Evolutionary conservation across 2,329 filamentous ascomycete genomes (phyloP).

Genomic region (Cytospora piceae): DNA sequence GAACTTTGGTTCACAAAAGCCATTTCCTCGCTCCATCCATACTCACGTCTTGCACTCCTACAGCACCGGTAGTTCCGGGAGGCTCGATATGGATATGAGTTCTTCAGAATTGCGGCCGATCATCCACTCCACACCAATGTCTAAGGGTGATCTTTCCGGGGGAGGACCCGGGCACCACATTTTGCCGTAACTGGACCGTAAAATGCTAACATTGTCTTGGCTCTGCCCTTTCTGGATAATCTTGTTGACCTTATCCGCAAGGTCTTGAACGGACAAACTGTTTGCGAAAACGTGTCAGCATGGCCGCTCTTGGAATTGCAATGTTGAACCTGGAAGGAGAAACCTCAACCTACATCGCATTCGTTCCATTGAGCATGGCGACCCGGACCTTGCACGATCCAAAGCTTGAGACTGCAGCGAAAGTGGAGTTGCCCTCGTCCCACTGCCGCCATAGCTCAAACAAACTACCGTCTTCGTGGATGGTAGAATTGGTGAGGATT

Average conservation of each 20-base stretch:
- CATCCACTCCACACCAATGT: background rate
- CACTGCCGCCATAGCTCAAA: constrained; percentile 2
- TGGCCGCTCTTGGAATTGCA: background rate
- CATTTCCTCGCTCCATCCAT: too few species aligned
- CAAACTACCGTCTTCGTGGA: background rate
- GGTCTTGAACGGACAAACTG: background rate
- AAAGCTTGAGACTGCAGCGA: background rate
- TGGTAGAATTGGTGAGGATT: background rate
- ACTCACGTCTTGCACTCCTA: too few species aligned
- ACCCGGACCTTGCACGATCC: background rate
- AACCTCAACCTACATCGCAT: background rate
- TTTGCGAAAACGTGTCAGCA: background rate
- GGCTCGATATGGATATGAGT: too few species aligned
- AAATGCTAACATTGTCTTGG: background rate
- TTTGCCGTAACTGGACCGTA: constrained; percentile 1
- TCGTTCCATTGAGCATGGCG: background rate
- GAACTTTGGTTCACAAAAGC: too few species aligned
- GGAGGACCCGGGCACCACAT: constrained; percentile 1
- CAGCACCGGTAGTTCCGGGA: too few species aligned
- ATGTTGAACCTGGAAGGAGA: background rate
- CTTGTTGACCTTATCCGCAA: background rate
- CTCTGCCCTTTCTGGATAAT: background rate
- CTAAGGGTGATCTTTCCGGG: background rate
- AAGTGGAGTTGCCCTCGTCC: background rate
- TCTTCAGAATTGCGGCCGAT: constrained; percentile 3